phyloP scores from a whole-genome alignment of 1,139 yeast species.

The Chernovozyma aurita region DNA sequence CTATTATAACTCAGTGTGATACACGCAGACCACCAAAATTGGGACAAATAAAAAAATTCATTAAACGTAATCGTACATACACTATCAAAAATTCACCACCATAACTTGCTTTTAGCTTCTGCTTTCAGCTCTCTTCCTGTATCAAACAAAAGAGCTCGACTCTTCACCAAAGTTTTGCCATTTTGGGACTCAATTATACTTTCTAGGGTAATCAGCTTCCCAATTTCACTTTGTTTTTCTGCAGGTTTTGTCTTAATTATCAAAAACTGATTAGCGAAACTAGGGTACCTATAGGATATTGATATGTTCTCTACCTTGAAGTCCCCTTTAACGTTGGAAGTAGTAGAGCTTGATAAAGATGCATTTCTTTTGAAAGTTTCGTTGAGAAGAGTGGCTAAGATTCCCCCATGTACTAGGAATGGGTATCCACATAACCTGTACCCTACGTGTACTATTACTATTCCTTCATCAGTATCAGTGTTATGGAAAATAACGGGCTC shows the following conservation, averaged over 20 bases:
- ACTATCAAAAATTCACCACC: constrained; percentile 10
- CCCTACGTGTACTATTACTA: constrained; percentile 74
- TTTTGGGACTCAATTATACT: constrained; percentile 31
- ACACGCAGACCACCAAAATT: no score
- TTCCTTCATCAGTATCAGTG: constrained; percentile 50
- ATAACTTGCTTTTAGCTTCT: constrained; percentile 9
- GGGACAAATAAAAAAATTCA: no score
- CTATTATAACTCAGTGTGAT: no score
- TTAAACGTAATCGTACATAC: not conserved
- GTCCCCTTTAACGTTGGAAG: constrained; percentile 34
- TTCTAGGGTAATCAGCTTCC: constrained; percentile 22
- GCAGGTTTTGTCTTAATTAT: constrained; percentile 52
- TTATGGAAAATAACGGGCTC: constrained; percentile 71
- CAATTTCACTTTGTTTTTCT: constrained; percentile 21
- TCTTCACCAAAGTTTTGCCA: constrained; percentile 34
- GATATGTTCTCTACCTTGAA: constrained; percentile 47
- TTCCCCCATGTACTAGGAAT: constrained; percentile 84
- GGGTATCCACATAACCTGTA: constrained; percentile 83
- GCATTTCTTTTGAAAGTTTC: constrained; percentile 66
- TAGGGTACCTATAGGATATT: constrained; percentile 65
- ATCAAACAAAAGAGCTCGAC: constrained; percentile 34
- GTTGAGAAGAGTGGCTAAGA: constrained; percentile 75
- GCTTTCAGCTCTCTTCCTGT: constrained; percentile 31
- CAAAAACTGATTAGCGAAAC: constrained; percentile 75
- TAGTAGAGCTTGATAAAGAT: constrained; percentile 29